Evolutionary conservation across 805 yeast species (phyloP), one percentile per base, ranked within the genome.

Genomic region (Zygosaccharomyces pseudorouxii): DNA sequence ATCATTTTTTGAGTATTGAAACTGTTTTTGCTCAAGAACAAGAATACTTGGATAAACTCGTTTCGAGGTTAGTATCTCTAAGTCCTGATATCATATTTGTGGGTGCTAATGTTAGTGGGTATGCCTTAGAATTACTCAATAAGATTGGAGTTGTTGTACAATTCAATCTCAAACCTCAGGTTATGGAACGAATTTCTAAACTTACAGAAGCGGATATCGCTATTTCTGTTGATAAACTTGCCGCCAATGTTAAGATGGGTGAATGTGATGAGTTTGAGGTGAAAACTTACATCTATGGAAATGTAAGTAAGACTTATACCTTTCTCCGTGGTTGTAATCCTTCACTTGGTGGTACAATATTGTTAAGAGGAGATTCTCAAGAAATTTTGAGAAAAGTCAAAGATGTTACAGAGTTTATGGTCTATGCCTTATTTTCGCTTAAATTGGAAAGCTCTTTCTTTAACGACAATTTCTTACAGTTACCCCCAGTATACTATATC

Each of bases 1-100:
- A 85, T 55, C 87, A 82, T 52, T 84, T 89, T 50, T 80, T 89
- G 65, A 86, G 95, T 60, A 71, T 90, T 48, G 86, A 88, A 49
- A 86, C 95, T 1, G 83, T 92, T 1, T 72, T 88, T 43, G 86
- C 92, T 0, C 98, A 93, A 62, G 97, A 92, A 60, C 72, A 78
- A 42, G 97, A 92, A 56, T 92, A 84, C 59, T 74, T 93, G 40
- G 78, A 82, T 47, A 90, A 89, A 58, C 71, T 92, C 28, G 93
- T 89, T 0, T 84, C 84, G 1, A 74, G 97, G 52, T 79, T 93
- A 16, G 72, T 81, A 3, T 82, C 90, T 0, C 68, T 93, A 48
- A 78, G 77, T 42, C 97, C 99, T 0, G 87, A 80, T 56, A 72
- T 93, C 20, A 75, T 95, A 1, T 77, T 92, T 28, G 84, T 86